Conservation (phyloP, 139 green algal species). For the Chlorella vulgaris region DNA sequence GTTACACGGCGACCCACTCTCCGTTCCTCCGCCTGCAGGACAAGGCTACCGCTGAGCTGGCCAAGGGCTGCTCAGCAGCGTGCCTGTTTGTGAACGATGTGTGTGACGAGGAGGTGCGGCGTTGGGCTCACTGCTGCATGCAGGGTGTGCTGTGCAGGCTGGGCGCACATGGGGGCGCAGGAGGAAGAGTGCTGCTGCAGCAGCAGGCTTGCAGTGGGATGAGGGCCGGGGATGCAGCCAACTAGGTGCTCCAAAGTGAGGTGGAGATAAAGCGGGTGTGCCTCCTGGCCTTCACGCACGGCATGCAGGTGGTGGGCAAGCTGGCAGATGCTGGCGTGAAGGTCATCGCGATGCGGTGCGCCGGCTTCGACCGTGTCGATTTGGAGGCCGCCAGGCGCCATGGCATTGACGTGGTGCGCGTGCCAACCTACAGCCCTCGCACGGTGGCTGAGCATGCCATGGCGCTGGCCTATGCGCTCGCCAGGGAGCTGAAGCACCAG, state of each 20-base stretch:
- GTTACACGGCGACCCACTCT: too few relatives aligned
- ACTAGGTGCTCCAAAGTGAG: too few relatives aligned
- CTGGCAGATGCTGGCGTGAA: constrained; percentile 65
- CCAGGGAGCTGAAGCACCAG: constrained; percentile 66
- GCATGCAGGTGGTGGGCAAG: constrained; percentile 51
- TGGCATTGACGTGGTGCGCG: constrained; percentile 59
- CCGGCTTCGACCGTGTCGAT: constrained; percentile 70
- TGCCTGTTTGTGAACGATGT: constrained; percentile 81
- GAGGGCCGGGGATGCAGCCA: too few relatives aligned
- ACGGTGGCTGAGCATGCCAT: constrained; percentile 83
- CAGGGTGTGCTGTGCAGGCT: too few relatives aligned
- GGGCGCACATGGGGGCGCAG: too few relatives aligned
- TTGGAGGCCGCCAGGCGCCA: constrained; percentile 42
- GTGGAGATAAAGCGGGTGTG: too few relatives aligned
- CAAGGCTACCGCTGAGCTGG: constrained; percentile 57
- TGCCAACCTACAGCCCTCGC: constrained; percentile 77
- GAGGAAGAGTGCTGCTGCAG: too few relatives aligned
- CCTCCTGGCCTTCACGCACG: too few relatives aligned
- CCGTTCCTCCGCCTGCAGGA: too few relatives aligned
- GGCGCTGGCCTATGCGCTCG: constrained; percentile 67
- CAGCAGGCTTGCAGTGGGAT: not conserved
- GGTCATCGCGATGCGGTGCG: constrained; percentile 78
- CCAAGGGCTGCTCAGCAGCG: constrained; percentile 47
- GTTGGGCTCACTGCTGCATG: not conserved
- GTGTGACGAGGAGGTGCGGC: constrained; percentile 39